Base-by-base conservation (phyloP, 2,329 filamentous ascomycete genomes). In the Exophiala bonariae region DNA sequence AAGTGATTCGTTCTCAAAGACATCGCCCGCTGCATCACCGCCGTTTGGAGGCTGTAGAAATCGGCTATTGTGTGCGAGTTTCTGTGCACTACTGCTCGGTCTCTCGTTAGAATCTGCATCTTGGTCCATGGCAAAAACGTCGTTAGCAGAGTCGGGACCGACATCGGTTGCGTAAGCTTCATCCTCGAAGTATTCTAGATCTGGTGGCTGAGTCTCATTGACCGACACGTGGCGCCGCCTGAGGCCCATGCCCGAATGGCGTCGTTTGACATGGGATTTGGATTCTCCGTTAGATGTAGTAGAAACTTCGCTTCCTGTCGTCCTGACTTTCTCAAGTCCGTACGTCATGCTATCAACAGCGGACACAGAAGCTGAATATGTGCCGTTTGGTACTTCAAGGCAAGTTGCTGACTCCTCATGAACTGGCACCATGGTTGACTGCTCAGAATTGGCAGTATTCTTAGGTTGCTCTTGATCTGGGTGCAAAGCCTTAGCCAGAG, bases 141-240 rank as follows among this genome's bases (percentile, higher is more conserved):
- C 77, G 56, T 88, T 85, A 18, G 84, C 85, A 55, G 83, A 83
- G 66, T 92, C 89, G 3, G 82, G 87, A 19, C 85, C 86, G 56
- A 83, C 82, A 66, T 92, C 90, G 2, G 82, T 87, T 33, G 83
- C 83, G 61, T 95, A 92, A 17, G 91, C 89, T 20, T 92, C 89
- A 58, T 95, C 88, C 61, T 95, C 90, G 60, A 87, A 91, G 59
- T 91, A 96, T 64, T 95, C 85, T n/a, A 96, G 75, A 54, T 87
- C 80, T n/a, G 89, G 86, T 42, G 86, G 77, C 8, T 80, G 76
- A 18, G 62, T 68, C 10, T 85, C 80, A 14, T 78, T 79, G 37
- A 79, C 75, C 5, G 95, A 85, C 54, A 89, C 87, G 46, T 80
- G 74, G 18, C 88, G 86, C 61, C 87, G 85, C 49, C 87, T 82